Conservation (phyloP, 768 basidiomycete species). For the Lactarius evosmus region DNA sequence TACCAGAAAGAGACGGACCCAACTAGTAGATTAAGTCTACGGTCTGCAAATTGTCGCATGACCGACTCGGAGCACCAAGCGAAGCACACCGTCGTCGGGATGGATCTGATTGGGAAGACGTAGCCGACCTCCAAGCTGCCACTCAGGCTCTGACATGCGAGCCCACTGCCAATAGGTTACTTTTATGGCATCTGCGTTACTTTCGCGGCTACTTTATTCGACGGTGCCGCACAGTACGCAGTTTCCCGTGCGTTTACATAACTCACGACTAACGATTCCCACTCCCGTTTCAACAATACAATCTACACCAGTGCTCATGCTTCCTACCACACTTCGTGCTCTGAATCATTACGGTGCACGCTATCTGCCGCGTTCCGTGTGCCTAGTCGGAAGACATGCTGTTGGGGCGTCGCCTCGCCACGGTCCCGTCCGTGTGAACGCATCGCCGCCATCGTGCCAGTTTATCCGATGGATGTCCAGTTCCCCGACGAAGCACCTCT, state of each 20-base stretch:
- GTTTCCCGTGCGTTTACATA: background rate
- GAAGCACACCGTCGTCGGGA: background rate
- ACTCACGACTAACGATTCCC: background rate
- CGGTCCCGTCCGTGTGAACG: background rate
- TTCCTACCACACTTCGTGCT: no score
- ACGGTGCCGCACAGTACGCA: background rate
- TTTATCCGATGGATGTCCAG: constrained; percentile 10
- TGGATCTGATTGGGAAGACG: background rate
- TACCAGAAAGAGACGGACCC: background rate
- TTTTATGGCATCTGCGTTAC: background rate
- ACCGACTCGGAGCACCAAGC: no score
- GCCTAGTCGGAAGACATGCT: background rate
- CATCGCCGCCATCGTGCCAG: background rate
- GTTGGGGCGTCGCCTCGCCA: background rate
- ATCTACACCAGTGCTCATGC: background rate
- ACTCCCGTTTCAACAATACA: background rate
- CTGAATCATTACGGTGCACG: background rate
- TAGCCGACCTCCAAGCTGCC: background rate
- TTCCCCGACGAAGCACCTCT: constrained; percentile 24
- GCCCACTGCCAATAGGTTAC: background rate
- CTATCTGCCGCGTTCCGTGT: background rate
- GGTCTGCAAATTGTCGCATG: no score
- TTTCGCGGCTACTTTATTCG: background rate
- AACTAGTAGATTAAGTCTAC: background rate
- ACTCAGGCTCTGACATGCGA: background rate